Percentiles rank a stretch among this genome's conserved stretches.
These are phyloP conservation scores for Lecanicillium sp. DNA, from an alignment of 2,329 filamentous ascomycete species.

Conservation along the genomic window DNA sequence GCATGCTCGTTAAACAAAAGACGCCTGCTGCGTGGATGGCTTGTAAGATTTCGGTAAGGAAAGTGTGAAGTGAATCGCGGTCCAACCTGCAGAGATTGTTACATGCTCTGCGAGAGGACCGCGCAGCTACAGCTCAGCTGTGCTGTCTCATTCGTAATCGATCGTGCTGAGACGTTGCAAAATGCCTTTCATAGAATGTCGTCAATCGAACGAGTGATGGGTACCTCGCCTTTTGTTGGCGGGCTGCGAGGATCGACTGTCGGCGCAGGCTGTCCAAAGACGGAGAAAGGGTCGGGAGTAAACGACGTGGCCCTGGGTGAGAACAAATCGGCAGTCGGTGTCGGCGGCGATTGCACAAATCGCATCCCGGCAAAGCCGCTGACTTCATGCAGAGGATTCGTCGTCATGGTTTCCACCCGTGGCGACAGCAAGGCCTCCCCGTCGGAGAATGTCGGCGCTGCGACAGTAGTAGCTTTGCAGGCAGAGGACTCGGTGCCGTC, in stretches of 20 bases:
- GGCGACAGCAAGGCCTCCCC: conserved; percentile 61
- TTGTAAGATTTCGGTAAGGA: neutral
- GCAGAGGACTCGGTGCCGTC: neutral
- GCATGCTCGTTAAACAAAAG: too few species aligned
- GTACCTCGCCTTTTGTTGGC: conserved; percentile 64
- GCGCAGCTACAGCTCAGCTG: too few species aligned
- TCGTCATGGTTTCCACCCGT: conserved; percentile 64
- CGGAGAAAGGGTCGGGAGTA: conserved; percentile 43
- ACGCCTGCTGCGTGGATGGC: neutral
- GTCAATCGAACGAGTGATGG: conserved; percentile 71
- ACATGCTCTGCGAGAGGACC: neutral
- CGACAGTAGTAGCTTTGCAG: neutral
- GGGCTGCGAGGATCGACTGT: conserved; percentile 65
- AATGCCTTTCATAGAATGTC: conserved; percentile 56
- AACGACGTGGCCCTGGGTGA: conserved; percentile 46
- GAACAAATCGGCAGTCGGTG: conserved; percentile 44
- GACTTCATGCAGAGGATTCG: conserved; percentile 50
- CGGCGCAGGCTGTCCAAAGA: conserved; percentile 43
- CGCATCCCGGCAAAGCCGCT: conserved; percentile 32
- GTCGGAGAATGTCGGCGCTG: conserved; percentile 22
- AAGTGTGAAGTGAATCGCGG: neutral
- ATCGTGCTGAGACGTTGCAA: neutral
- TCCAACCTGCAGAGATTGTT: neutral
- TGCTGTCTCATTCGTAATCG: too few species aligned
- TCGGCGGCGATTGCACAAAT: conserved; percentile 44